Evolutionary conservation across 1,139 yeast genomes (phyloP).

Genomic region (Blastobotrys malaysiensis): DNA sequence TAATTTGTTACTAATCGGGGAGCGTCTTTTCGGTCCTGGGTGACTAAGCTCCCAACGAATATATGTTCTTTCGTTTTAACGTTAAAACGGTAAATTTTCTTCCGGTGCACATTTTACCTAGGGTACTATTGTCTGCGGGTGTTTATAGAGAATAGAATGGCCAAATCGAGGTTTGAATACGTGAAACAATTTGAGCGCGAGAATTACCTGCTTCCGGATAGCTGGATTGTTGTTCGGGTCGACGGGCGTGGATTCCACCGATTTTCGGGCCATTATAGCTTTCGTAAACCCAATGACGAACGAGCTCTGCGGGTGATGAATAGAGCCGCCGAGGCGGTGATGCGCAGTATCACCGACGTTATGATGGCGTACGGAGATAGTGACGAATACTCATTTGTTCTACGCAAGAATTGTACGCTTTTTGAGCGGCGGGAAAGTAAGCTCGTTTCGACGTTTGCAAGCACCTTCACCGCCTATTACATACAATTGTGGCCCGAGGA

Average conservation of each 20-base stretch:
- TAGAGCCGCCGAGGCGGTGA: slow-evolving; percentile 62
- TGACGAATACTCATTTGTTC: slow-evolving; percentile 85
- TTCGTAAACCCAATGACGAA: slow-evolving; percentile 81
- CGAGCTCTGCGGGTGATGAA: slow-evolving; percentile 78
- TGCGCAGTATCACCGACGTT: slow-evolving; percentile 64
- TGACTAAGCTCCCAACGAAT: too few relatives aligned
- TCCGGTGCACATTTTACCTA: neutral
- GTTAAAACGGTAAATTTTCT: neutral
- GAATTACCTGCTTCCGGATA: slow-evolving; percentile 65
- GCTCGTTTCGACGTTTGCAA: slow-evolving; percentile 72
- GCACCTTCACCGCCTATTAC: slow-evolving; percentile 75
- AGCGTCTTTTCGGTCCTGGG: too few relatives aligned
- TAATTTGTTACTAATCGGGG: neutral
- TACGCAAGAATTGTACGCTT: slow-evolving; percentile 54
- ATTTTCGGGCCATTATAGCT: slow-evolving; percentile 62
- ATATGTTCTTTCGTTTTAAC: neutral
- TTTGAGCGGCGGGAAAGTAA: slow-evolving; percentile 82
- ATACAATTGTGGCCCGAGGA: slow-evolving; percentile 57
- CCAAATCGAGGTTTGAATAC: slow-evolving; percentile 78
- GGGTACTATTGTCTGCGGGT: neutral
- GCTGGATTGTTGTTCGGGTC: slow-evolving; percentile 75
- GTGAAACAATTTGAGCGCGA: slow-evolving; percentile 79
- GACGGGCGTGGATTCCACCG: slow-evolving; percentile 95
- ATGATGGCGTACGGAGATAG: slow-evolving; percentile 88
- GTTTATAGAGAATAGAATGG: slow-evolving; percentile 25